phyloP scores from a whole-genome alignment of 768 basidiomycete species.

The Leccinum longicurvipes region DNA sequence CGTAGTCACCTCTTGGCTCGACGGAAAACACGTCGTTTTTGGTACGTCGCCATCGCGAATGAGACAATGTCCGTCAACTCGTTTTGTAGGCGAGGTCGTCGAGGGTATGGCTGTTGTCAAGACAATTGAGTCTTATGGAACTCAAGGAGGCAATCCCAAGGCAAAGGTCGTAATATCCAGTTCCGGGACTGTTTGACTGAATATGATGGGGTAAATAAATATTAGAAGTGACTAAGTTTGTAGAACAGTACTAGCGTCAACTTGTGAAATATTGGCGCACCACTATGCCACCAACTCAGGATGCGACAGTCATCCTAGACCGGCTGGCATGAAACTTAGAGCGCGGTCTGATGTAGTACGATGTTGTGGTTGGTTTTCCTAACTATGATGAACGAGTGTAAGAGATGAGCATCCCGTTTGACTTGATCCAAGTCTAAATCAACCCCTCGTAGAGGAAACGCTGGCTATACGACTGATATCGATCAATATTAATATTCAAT shows the following conservation, averaged over 20 bases:
- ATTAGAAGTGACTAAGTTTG: not conserved
- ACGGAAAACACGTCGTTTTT: constrained; percentile 84
- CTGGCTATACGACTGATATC: too few relatives aligned
- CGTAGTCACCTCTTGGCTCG: constrained; percentile 72
- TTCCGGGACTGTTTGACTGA: not conserved
- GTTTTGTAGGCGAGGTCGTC: constrained; percentile 10
- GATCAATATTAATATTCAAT: too few relatives aligned
- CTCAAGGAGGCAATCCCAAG: not conserved
- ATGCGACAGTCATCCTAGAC: not conserved
- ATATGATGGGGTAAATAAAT: not conserved
- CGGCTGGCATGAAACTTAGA: not conserved
- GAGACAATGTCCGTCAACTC: not conserved
- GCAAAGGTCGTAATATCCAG: not conserved
- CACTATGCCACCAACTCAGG: not conserved
- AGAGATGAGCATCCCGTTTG: not conserved
- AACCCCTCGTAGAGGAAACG: too few relatives aligned
- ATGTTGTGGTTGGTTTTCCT: not conserved
- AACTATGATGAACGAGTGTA: not conserved
- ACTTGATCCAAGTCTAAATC: too few relatives aligned
- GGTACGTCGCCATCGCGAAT: constrained; percentile 40
- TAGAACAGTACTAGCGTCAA: not conserved
- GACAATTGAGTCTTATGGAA: not conserved
- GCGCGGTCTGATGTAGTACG: not conserved
- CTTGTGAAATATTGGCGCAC: not conserved
- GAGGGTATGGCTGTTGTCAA: not conserved